Conservation (phyloP, 176 grass and related monocot species). For the Rhynchospora breviuscula region DNA sequence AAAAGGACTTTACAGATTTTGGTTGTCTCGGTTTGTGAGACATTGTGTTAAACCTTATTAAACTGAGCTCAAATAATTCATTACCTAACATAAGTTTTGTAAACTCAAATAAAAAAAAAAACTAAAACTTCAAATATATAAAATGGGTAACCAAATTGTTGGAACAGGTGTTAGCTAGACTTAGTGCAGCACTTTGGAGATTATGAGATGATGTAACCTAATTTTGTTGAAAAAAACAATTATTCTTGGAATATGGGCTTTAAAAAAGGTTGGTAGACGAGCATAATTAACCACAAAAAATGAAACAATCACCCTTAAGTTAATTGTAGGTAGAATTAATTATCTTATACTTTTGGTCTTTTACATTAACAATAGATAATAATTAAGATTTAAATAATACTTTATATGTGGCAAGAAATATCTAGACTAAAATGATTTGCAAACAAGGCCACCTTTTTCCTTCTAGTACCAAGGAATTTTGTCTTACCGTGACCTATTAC, state of each 20-base stretch:
- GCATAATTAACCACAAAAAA: too few species aligned
- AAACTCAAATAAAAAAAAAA: not conserved
- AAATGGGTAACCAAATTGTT: not conserved
- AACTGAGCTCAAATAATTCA: not conserved
- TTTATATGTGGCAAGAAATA: not conserved
- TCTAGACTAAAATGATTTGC: slow-evolving; percentile 7
- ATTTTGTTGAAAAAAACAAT: not conserved
- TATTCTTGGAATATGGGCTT: not conserved
- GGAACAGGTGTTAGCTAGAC: too few species aligned
- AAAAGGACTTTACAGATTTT: not conserved
- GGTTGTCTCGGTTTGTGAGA: not conserved
- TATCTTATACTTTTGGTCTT: too few species aligned
- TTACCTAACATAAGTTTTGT: not conserved
- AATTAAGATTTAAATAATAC: not conserved
- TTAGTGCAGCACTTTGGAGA: too few species aligned
- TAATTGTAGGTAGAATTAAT: not conserved
- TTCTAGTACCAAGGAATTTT: slow-evolving; percentile 7
- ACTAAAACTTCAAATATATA: not conserved
- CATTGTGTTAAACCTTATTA: not conserved
- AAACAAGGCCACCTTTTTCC: not conserved
- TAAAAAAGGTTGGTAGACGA: not conserved
- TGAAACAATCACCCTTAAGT: not conserved
- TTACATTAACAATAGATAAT: not conserved
- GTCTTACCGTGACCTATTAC: slow-evolving; percentile 13
- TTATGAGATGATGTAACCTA: too few species aligned